These are phyloP conservation scores for Clonostachys chloroleuca DNA, from an alignment of 2,329 filamentous ascomycete genomes.

Conservation along the genomic window DNA sequence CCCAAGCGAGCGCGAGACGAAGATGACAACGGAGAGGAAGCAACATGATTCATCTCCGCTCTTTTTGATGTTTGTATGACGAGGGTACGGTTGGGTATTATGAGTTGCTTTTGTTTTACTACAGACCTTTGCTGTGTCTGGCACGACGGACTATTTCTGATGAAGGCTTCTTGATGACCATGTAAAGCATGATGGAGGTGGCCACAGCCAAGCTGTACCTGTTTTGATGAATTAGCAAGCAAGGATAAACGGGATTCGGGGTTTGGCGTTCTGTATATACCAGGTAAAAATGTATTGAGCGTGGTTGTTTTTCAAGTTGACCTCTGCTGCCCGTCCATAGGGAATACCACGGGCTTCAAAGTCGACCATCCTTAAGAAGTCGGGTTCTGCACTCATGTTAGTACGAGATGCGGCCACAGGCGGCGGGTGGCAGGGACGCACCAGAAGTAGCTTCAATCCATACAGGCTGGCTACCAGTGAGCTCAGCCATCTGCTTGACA, in stretches of 20 bases:
- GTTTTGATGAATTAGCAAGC: slow-evolving; percentile 1
- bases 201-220: slow-evolving; percentile 85
- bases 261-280: slow-evolving; percentile 45
- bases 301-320: slow-evolving; percentile 94
- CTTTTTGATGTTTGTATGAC: slow-evolving; percentile 3
- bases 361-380: slow-evolving; percentile 71
- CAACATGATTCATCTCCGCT: slow-evolving; percentile 20
- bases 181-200: slow-evolving; percentile 93
- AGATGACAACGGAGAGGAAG: slow-evolving; percentile 28
- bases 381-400: slow-evolving; percentile 55
- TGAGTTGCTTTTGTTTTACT: slow-evolving; percentile 7
- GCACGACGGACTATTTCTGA: slow-evolving; percentile 67
- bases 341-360: slow-evolving; percentile 79
- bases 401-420: not conserved
- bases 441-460: slow-evolving; percentile 97
- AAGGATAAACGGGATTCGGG: not conserved
- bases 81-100: slow-evolving; percentile 5
- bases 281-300: slow-evolving; percentile 98
- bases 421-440: slow-evolving; percentile 29
- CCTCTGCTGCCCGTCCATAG: slow-evolving; percentile 81
- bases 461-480: slow-evolving; percentile 79
- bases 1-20: slow-evolving; percentile 18
- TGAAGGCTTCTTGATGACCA: slow-evolving; percentile 86
- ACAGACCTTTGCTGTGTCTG: slow-evolving; percentile 50
- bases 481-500: slow-evolving; percentile 81